Base-by-base conservation (phyloP, 331 rosid genomes). In the Ulmus americana region DNA sequence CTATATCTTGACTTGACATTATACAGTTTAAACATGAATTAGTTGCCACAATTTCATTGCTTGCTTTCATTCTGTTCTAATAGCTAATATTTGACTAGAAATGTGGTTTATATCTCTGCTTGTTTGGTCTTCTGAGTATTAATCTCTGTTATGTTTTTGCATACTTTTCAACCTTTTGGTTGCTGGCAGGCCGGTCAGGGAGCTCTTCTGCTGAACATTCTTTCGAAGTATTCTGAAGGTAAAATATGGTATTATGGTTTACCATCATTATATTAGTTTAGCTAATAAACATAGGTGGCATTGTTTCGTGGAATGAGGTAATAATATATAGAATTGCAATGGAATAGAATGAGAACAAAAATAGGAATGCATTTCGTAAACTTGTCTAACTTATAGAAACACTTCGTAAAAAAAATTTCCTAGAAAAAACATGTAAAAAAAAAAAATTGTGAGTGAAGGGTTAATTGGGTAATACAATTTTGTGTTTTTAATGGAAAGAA, bases 191-290 rank as follows among this genome's bases (percentile, higher is more conserved):
- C 95, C 76, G 95, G 91, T 63, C 97, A 90, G 76, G 96, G 99
- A 59, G 91, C 97, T 64, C 91, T 94, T 71, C 88, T 94, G 61
- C 82, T 94, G 69, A 94, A 85, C 76, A 81, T 94, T 78, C 95
- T 94, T 70, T 85, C 99, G 65, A 94, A 94, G 73, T 94, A 87
- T 62, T 77, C 79, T 53, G 97, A 90, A 54, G 99, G 99, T 94
- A 82, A 68, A 38, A 28, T 28, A 28, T 28, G 35, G 35, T 28
- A 28, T 28, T 77, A 69, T 65, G 45, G 39, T 45, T 51, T 63
- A 70, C 57, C 56, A 44, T 38, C 56, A 55, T 51, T 66, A 8
- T 64, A 10, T 61, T 59, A 7, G 35, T 28, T 28, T 28, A 28
- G 35, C 35, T 28, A 28, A 28, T 28, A 28, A 28, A 28, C 35